Evolutionary conservation across 2,329 filamentous ascomycete genomes (phyloP).

Genomic region (Microdochium trichocladiopsis): DNA sequence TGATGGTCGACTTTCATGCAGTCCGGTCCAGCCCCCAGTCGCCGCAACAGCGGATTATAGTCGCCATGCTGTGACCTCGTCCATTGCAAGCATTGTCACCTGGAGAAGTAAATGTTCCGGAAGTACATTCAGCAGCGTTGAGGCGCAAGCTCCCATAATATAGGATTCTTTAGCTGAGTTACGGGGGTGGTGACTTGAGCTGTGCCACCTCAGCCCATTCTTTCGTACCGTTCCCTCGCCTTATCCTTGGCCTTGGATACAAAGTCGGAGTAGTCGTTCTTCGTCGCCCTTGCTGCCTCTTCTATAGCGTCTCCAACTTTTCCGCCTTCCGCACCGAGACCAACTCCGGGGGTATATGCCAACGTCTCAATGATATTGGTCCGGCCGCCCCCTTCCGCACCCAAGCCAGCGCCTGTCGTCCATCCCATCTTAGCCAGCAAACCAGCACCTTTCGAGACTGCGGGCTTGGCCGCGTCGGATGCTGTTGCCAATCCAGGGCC

Average conservation of each 20-base stretch:
- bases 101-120: too few species aligned
- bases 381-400: slow-evolving; percentile 53
- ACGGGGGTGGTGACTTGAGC: neutral
- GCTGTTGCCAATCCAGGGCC: slow-evolving; percentile 28
- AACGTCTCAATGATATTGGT: slow-evolving; percentile 58
- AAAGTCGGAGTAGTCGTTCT: slow-evolving; percentile 53
- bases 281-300: slow-evolving; percentile 55
- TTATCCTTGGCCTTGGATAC: slow-evolving; percentile 58
- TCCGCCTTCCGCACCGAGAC: slow-evolving; percentile 62
- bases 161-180: too few species aligned
- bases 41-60: too few species aligned
- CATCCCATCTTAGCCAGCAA: slow-evolving; percentile 70
- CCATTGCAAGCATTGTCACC: too few species aligned
- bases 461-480: slow-evolving; percentile 25
- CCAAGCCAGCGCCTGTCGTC: slow-evolving; percentile 57
- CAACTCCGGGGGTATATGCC: slow-evolving; percentile 61
- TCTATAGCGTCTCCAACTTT: slow-evolving; percentile 61
- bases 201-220: slow-evolving; percentile 28
- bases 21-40: too few species aligned
- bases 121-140: too few species aligned
- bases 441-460: slow-evolving; percentile 55
- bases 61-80: too few species aligned
- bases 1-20: too few species aligned
- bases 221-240: slow-evolving; percentile 59
- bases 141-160: too few species aligned